Percentiles rank a stretch among this genome's conserved stretches.
These are phyloP conservation scores for Fusarium sp. DNA, from an alignment of 2,329 filamentous ascomycete species.

Conservation along the genomic window DNA sequence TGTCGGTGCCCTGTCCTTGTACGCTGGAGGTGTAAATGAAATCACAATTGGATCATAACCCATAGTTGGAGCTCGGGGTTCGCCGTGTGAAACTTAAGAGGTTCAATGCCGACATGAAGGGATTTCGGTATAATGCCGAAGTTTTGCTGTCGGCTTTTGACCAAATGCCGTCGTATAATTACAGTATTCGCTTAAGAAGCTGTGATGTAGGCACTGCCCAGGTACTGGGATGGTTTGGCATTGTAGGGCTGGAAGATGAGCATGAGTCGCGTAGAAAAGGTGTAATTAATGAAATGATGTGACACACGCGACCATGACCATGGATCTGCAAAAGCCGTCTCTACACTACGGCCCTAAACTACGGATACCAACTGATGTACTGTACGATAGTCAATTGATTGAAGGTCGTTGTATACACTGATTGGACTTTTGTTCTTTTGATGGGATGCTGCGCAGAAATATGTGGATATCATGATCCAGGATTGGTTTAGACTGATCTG, in stretches of 20 bases:
- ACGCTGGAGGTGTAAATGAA: neutral
- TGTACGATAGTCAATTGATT: neutral
- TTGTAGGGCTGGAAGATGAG: slow-evolving; percentile 28
- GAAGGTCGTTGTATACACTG: neutral
- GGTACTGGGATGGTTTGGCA: neutral
- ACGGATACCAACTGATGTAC: neutral
- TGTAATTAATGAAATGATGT: neutral
- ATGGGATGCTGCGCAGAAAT: slow-evolving; percentile 20
- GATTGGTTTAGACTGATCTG: slow-evolving; percentile 41
- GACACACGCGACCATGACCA: neutral
- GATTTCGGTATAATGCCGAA: slow-evolving; percentile 9
- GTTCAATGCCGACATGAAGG: slow-evolving; percentile 22
- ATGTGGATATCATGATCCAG: slow-evolving; percentile 36
- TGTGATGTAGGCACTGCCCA: neutral
- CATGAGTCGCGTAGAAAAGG: neutral
- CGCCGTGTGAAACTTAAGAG: slow-evolving; percentile 21
- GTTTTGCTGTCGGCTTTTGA: slow-evolving; percentile 8
- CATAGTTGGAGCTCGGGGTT: slow-evolving; percentile 26
- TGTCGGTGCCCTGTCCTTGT: slow-evolving; percentile 13
- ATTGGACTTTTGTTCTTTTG: slow-evolving; percentile 15
- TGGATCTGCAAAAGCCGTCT: slow-evolving; percentile 4
- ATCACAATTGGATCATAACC: slow-evolving; percentile 6
- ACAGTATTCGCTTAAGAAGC: neutral
- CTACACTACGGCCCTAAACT: neutral
- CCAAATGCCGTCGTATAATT: slow-evolving; percentile 24